A percentile compares a stretch with the other conserved stretches of the same genome.
Evolutionary conservation across 768 basidiomycete species (phyloP).

Genomic region (Pleurotus eryngii): DNA sequence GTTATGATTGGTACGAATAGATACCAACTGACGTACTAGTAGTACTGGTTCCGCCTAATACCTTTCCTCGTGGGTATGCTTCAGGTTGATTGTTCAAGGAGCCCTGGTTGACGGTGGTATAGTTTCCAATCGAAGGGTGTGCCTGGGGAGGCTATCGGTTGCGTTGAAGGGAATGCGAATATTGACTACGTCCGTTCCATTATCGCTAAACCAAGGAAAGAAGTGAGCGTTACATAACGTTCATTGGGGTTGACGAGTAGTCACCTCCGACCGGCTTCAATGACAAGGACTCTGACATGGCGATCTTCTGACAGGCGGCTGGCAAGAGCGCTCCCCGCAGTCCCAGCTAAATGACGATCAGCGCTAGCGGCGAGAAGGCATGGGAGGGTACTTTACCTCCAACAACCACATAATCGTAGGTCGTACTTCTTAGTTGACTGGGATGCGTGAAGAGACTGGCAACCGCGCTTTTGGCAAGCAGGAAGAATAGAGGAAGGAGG

Average conservation of each 20-base stretch:
- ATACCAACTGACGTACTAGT: constrained; percentile 20
- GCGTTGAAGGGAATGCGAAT: constrained; percentile 12
- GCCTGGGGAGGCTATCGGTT: neutral
- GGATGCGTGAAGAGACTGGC: neutral
- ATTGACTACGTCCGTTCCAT: constrained; percentile 12
- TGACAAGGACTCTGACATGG: constrained; percentile 18
- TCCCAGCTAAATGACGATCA: constrained; percentile 18
- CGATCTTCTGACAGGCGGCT: constrained; percentile 20
- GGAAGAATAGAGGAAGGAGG: neutral
- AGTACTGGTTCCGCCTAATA: constrained; percentile 24
- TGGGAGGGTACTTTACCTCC: constrained; percentile 19
- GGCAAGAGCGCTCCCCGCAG: constrained; percentile 24
- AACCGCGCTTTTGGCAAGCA: neutral
- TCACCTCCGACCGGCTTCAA: constrained; percentile 20
- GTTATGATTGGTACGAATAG: neutral
- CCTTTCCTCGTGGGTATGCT: constrained; percentile 17
- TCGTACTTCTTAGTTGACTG: neutral
- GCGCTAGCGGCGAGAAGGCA: neutral
- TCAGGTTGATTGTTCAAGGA: constrained; percentile 15
- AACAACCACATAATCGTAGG: constrained; percentile 28
- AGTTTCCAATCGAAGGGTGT: constrained; percentile 23
- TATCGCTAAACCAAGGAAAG: neutral
- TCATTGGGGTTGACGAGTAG: neutral
- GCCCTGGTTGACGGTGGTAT: constrained; percentile 19
- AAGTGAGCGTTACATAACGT: neutral